A percentile compares a stretch with the other conserved stretches of the same genome.
Evolutionary conservation across 2,329 filamentous ascomycete species (phyloP).

Genomic region (Penicillium sp.): DNA sequence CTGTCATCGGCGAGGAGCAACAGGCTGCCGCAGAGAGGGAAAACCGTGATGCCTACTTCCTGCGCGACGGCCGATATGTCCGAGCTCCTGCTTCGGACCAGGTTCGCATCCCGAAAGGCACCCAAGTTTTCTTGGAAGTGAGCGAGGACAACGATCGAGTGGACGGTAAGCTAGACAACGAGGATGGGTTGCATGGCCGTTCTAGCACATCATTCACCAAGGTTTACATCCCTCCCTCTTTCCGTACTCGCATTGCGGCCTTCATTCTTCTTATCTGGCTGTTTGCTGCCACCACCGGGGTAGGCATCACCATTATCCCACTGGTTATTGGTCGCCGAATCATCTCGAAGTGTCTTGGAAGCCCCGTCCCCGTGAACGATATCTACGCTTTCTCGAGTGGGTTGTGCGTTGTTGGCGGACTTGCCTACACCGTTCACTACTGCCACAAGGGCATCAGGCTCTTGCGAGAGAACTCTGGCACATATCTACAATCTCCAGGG

Average conservation of each 20-base stretch:
- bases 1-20: slow-evolving; percentile 40
- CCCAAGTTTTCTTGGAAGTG: slow-evolving; percentile 78
- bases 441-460: slow-evolving; percentile 29
- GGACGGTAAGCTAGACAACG: slow-evolving; percentile 61
- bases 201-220: slow-evolving; percentile 66
- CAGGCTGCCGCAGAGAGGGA: slow-evolving; percentile 45
- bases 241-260: slow-evolving; percentile 75
- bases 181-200: slow-evolving; percentile 64
- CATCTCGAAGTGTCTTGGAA: slow-evolving; percentile 73
- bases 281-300: slow-evolving; percentile 86
- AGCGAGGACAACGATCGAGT: slow-evolving; percentile 67
- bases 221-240: slow-evolving; percentile 83
- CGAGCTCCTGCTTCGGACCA: slow-evolving; percentile 94
- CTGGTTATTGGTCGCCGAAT: slow-evolving; percentile 81
- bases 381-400: slow-evolving; percentile 95
- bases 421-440: slow-evolving; percentile 66
- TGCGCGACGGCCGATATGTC: slow-evolving; percentile 79
- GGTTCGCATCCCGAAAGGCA: slow-evolving; percentile 87
- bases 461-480: slow-evolving; percentile 28
- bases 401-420: slow-evolving; percentile 75
- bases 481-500: slow-evolving; percentile 35
- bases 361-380: slow-evolving; percentile 80
- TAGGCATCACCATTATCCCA: slow-evolving; percentile 83
- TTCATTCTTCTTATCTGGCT: slow-evolving; percentile 93
- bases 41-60: slow-evolving; percentile 54